Evolutionary conservation across 2,329 filamentous ascomycete species (phyloP), one percentile per base, ranked within the genome.

Genomic region (Epichloe elymi): DNA sequence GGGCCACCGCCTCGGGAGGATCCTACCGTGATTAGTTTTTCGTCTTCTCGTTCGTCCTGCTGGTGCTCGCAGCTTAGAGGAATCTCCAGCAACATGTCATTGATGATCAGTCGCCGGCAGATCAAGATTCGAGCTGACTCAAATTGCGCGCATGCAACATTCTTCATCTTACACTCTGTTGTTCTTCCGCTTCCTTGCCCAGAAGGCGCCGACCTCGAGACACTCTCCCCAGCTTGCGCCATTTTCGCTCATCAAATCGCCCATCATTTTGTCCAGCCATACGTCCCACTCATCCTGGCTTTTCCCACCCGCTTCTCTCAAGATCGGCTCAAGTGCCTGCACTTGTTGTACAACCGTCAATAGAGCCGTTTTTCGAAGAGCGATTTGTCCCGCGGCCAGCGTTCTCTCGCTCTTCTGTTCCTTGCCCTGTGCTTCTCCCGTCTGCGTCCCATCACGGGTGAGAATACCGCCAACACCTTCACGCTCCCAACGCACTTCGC

Each of bases 231-330:
- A 89, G 46, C 79, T 82, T 17, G 86, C 83, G 19, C 87, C 86
- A 50, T 82, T 83, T 54, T 91, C 84, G 64, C 85, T 82, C 62
- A 95, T 76, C 61, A 96, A 68, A 66, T 93, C 85, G 45, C 80
- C 79, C 76, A 88, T 91, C 85, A 95, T 87, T 66, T 84, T 87
- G 40, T 83, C 82, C 69, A 86, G 81, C 90, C 90, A 96, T 41
- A 81, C 74, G 65, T 94, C 86, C 89, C 89, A 96, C 69, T 96
- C 90, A 58, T 95, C 88, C 62, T 86, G 81, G 60, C 85, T 88
- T 73, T 95, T 95, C 14, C 85, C 86, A 61, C 86, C 94, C 44
- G 82, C 80, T 60, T 95, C 86, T 59, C 86, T 80, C 58, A 96
- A 70, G 53, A 93, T 70, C 5, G 88, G 87, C 67, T 96, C 90